Evolutionary conservation across 345 rosid species (phyloP), one percentile per base, ranked within the genome.

Genomic region (Syzygium aromaticum): DNA sequence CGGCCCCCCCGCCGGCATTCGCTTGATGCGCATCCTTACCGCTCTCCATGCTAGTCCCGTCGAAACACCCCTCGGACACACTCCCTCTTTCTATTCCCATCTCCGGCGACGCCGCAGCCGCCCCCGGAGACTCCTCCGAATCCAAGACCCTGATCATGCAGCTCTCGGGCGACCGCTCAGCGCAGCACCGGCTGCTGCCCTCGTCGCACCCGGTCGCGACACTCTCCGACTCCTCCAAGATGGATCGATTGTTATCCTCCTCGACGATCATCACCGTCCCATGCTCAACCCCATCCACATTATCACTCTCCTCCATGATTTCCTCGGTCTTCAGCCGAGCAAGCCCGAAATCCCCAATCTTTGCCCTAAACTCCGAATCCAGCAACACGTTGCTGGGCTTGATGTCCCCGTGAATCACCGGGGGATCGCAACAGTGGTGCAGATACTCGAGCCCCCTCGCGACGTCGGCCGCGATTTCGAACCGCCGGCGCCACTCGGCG

Each of bases 321-420:
- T 89, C 90, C 38, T 91, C 98, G 0, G 91, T 87, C 89, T 93
- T 94, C 92, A 93, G 85, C 90, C 98, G 93, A 3, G 99, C 95
- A 25, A 97, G 93, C 52, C 99, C 99, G 28, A 97, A 97, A 91
- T 97, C 99, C 6, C 98, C 94, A 23, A 97, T 88, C 88, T 93
- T 97, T 0, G 99, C 98, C 6, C 91, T 89, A 88, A 97, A 97
- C 59, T 77, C 85, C 30, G 90, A 91, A 91, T 97, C 99, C 90
- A 97, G 88, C 52, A 97, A 85, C 46, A 97, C 85, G 56, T 97
- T 97, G 80, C 98, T 96, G 12, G 98, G 98, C 87, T 97, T 97
- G 49, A 97, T 89, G 87, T 97, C 99, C 9, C 98, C 98, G 53
- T 97, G 98, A 54, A 97, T 94, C 78, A 95, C 97, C 15, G 96